phyloP scores from a whole-genome alignment of 768 basidiomycete species.

The Russula dissimulans region DNA sequence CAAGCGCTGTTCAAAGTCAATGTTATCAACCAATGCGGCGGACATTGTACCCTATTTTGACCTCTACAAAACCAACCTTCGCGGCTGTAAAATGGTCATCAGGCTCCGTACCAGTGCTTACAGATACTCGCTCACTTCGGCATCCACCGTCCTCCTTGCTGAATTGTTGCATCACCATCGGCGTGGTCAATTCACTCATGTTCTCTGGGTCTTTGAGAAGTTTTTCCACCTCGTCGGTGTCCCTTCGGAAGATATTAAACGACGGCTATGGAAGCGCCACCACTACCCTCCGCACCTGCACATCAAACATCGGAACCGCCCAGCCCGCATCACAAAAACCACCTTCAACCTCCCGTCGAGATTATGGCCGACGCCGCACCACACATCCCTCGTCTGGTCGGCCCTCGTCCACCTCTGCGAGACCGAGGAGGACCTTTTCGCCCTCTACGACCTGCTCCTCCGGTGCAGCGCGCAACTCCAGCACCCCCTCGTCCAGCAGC shows the following conservation, averaged over 20 bases:
- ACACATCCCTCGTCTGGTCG: conserved; percentile 31
- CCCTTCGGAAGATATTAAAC: conserved; percentile 26
- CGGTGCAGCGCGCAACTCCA: neutral
- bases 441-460: conserved; percentile 39
- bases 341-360: conserved; percentile 16
- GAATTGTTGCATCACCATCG: conserved; percentile 23
- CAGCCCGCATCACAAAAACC: conserved; percentile 24
- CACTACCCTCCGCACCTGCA: conserved; percentile 1
- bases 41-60: conserved; percentile 18
- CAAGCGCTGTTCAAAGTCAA: neutral
- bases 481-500: neutral
- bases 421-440: conserved; percentile 22
- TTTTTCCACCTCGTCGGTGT: conserved; percentile 47
- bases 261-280: neutral
- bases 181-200: neutral
- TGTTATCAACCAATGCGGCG: neutral
- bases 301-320: conserved; percentile 18
- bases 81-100: neutral
- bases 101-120: conserved; percentile 10
- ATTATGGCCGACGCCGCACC: conserved; percentile 28
- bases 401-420: conserved; percentile 24
- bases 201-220: conserved; percentile 34
- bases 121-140: neutral
- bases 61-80: conserved; percentile 6
- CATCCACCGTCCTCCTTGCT: conserved; percentile 18